Percentiles rank a stretch among this genome's conserved stretches.
Evolutionary conservation across 805 yeast species (phyloP).

Genomic region (Scheffersomyces spartinae): DNA sequence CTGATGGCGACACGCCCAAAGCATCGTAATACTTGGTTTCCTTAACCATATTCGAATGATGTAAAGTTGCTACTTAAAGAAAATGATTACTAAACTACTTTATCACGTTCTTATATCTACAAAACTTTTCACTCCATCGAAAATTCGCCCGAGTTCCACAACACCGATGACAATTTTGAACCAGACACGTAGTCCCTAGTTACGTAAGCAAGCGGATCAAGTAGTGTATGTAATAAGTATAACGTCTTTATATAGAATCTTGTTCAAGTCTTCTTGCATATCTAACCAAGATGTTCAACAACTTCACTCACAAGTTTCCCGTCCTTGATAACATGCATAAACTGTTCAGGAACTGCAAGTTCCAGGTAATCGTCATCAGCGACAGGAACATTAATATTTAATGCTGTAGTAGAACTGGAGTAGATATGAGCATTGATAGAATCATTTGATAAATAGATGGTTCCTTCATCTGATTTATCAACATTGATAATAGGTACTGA

Average conservation of each 20-base stretch:
- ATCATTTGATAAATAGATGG: constrained; percentile 61
- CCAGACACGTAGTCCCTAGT: too few relatives aligned
- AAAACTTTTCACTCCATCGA: too few relatives aligned
- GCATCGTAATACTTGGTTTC: constrained; percentile 70
- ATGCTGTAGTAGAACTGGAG: constrained; percentile 74
- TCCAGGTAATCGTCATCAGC: constrained; percentile 69
- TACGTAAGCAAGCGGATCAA: too few relatives aligned
- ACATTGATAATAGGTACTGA: constrained; percentile 70
- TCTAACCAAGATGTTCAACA: constrained; percentile 72
- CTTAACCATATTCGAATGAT: constrained; percentile 69
- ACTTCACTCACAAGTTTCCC: constrained; percentile 60
- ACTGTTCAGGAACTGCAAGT: constrained; percentile 83
- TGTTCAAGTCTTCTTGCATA: too few relatives aligned
- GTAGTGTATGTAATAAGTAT: too few relatives aligned
- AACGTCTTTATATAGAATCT: too few relatives aligned
- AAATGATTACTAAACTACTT: too few relatives aligned
- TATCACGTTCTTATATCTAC: too few relatives aligned
- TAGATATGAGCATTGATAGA: constrained; percentile 68
- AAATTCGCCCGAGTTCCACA: too few relatives aligned
- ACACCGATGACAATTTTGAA: too few relatives aligned
- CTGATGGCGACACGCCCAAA: constrained; percentile 60
- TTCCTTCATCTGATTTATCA: constrained; percentile 84
- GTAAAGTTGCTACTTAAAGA: too few relatives aligned
- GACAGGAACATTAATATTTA: constrained; percentile 76
- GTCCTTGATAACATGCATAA: constrained; percentile 53